Evolutionary conservation across 2,329 filamentous ascomycete species (phyloP).

Genomic region (Colletotrichum camelliae): DNA sequence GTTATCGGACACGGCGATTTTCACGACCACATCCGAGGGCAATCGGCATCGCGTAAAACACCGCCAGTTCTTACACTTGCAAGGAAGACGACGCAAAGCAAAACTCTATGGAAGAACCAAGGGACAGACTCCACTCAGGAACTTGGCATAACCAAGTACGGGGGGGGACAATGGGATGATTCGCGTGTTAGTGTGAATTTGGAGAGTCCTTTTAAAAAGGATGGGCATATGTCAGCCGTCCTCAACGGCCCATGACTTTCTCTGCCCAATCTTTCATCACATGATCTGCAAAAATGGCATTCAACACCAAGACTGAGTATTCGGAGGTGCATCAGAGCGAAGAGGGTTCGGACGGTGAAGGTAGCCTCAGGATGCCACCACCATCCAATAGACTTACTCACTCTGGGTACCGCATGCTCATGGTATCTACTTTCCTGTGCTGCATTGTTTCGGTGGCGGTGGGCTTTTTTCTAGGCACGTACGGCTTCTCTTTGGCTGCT

Average conservation of each 20-base stretch:
- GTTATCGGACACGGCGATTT: not conserved
- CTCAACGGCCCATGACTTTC: fast-evolving
- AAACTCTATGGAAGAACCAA: not conserved
- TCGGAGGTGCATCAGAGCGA: not conserved
- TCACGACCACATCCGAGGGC: not conserved
- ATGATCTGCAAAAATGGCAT: not conserved
- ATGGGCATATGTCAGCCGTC: not conserved
- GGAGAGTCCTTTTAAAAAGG: not conserved
- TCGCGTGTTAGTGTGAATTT: not conserved
- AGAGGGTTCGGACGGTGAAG: not conserved
- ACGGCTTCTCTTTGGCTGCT: not conserved
- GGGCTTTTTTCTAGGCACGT: not conserved
- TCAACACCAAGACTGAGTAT: not conserved
- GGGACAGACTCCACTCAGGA: not conserved
- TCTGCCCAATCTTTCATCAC: not conserved
- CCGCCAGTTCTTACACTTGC: not conserved
- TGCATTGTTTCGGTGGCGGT: not conserved
- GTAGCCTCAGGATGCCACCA: not conserved
- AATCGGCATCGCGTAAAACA: not conserved
- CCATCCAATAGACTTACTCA: not conserved
- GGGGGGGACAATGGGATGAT: not conserved
- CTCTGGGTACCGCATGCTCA: not conserved
- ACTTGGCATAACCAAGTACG: not conserved
- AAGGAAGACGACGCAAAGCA: not conserved
- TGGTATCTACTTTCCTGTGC: not conserved